phyloP scores from a whole-genome alignment of 2,329 filamentous ascomycete genomes.

The Hysterium pulicare region DNA sequence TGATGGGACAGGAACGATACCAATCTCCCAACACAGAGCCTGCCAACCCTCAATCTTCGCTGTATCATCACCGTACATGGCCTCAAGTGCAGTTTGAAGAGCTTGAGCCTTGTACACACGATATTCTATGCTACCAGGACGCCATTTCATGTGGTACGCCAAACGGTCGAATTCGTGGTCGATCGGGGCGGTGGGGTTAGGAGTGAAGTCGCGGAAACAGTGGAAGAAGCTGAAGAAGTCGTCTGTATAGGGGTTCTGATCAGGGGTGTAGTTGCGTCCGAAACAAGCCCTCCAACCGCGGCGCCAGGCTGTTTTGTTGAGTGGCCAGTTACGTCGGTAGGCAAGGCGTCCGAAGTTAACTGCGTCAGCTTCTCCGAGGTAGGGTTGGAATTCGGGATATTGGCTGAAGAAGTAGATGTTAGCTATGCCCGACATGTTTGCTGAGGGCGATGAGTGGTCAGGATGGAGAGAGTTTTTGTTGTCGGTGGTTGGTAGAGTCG shows the following conservation, averaged over 20 bases:
- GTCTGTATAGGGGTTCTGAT: background rate
- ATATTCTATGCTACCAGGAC: background rate
- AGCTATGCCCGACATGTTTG: no score
- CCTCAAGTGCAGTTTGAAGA: background rate
- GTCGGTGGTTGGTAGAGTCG: no score
- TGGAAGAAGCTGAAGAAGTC: background rate
- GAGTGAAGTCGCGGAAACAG: slow-evolving; percentile 1
- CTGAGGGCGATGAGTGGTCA: no score
- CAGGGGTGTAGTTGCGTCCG: background rate
- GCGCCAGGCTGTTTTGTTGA: slow-evolving; percentile 1
- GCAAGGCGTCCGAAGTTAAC: slow-evolving; percentile 1
- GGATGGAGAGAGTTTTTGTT: no score
- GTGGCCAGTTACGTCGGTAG: background rate
- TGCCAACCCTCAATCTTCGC: slow-evolving; percentile 8
- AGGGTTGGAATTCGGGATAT: slow-evolving; percentile 30
- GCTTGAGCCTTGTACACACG: background rate
- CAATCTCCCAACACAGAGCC: slow-evolving; percentile 9
- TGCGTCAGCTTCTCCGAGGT: background rate
- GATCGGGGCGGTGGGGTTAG: background rate
- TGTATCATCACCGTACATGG: background rate
- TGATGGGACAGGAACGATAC: background rate
- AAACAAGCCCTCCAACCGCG: slow-evolving; percentile 1
- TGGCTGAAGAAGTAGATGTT: background rate
- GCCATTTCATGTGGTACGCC: background rate
- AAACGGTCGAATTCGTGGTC: background rate